A percentile compares a stretch with the other conserved stretches of the same genome.
Evolutionary conservation across 768 basidiomycete species (phyloP).

Genomic region (Calocybe indica): DNA sequence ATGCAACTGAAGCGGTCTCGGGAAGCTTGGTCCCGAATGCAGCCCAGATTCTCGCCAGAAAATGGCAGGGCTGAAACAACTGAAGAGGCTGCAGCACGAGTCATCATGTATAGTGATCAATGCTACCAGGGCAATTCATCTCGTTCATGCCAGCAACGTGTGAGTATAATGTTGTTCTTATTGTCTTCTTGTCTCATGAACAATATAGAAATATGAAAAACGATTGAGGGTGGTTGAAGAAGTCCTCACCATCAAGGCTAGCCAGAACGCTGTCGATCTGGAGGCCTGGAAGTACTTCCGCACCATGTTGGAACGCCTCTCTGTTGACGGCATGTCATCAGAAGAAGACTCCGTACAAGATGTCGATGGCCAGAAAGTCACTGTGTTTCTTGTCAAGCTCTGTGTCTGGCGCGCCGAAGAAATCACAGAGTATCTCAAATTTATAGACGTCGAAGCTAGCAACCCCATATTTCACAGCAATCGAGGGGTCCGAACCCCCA

Average conservation of each 20-base stretch:
- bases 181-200: neutral
- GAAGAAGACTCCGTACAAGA: conserved; percentile 5
- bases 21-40: conserved; percentile 2
- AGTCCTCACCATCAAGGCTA: conserved; percentile 1
- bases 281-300: conserved; percentile 5
- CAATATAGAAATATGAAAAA: conserved; percentile 3
- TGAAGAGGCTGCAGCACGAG: neutral
- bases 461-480: neutral
- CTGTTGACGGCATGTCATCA: conserved; percentile 9
- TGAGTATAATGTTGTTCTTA: neutral
- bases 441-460: conserved; percentile 2
- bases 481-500: neutral
- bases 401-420: conserved; percentile 1
- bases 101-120: neutral
- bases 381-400: neutral
- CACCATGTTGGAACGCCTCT: neutral
- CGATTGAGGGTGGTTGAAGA: neutral
- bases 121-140: neutral
- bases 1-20: conserved; percentile 3
- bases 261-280: neutral
- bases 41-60: neutral
- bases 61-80: neutral
- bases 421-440: conserved; percentile 2
- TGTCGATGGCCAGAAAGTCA: no score
- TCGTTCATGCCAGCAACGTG: neutral